Percentiles rank a stretch among this genome's conserved stretches.
Evolutionary conservation across 2,329 filamentous ascomycete genomes (phyloP).

Genomic region (Phoma herbarum): DNA sequence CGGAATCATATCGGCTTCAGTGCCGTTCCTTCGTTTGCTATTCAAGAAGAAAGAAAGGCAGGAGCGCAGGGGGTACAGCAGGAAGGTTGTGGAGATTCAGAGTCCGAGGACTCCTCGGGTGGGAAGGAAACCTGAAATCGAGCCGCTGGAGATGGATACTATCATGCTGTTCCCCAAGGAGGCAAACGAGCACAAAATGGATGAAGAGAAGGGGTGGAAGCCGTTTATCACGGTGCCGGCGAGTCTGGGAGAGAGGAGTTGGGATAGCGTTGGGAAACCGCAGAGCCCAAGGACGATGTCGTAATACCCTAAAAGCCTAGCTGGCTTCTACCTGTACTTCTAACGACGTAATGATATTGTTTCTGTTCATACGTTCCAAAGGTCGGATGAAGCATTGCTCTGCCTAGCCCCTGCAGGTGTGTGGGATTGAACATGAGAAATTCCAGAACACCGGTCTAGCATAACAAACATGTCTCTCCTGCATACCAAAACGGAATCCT

Average conservation of each 20-base stretch:
- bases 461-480: no score
- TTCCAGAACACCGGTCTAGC: no score
- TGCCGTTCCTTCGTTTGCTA: conserved; percentile 56
- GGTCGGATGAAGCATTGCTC: no score
- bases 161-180: conserved; percentile 28
- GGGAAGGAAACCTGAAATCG: conserved; percentile 25
- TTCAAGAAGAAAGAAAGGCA: conserved; percentile 41
- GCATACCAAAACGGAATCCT: no score
- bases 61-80: conserved; percentile 15
- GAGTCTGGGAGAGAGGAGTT: conserved; percentile 36
- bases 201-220: conserved; percentile 36
- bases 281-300: conserved; percentile 17
- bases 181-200: conserved; percentile 19
- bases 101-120: conserved; percentile 19
- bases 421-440: no score
- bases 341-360: background rate
- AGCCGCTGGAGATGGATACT: conserved; percentile 33
- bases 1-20: conserved; percentile 57
- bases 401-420: no score
- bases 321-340: background rate
- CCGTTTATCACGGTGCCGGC: conserved; percentile 49
- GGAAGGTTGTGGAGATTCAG: conserved; percentile 23
- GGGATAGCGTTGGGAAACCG: conserved; percentile 32
- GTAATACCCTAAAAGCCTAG: background rate
- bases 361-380: background rate